Percentiles rank a stretch among this genome's conserved stretches.
phyloP scores from a whole-genome alignment of 2,329 filamentous ascomycete species.

The Botrytis pseudocinerea region DNA sequence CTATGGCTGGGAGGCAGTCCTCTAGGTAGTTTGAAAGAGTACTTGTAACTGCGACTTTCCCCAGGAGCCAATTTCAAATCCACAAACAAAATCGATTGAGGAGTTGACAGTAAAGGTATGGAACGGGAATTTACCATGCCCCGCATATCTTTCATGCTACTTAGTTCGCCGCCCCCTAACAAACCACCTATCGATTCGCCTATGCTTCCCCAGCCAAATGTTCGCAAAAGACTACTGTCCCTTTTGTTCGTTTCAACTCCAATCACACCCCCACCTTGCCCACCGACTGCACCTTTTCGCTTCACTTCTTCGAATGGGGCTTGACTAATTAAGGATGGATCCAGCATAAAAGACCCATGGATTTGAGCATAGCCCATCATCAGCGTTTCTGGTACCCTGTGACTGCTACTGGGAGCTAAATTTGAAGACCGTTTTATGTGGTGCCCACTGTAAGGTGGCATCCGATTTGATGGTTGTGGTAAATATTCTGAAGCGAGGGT shows the following conservation, averaged over 20 bases:
- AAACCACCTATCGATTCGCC: slow-evolving; percentile 86
- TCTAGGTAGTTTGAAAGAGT: slow-evolving; percentile 80
- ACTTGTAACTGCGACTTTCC: slow-evolving; percentile 84
- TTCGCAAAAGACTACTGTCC: slow-evolving; percentile 76
- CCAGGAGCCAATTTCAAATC: slow-evolving; percentile 85
- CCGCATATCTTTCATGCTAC: slow-evolving; percentile 94
- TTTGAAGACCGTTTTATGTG: slow-evolving; percentile 47
- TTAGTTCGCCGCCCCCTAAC: slow-evolving; percentile 82
- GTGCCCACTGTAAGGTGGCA: slow-evolving; percentile 46
- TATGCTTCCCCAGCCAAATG: slow-evolving; percentile 85
- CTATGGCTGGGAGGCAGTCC: slow-evolving; percentile 89
- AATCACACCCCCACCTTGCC: slow-evolving; percentile 83
- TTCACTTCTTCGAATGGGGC: slow-evolving; percentile 94
- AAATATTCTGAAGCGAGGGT: slow-evolving; percentile 89
- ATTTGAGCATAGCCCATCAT: slow-evolving; percentile 99
- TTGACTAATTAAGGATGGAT: slow-evolving; percentile 87
- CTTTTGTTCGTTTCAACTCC: slow-evolving; percentile 73
- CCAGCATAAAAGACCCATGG: slow-evolving; percentile 85
- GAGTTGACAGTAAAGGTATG: slow-evolving; percentile 88
- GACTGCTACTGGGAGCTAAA: slow-evolving; percentile 45
- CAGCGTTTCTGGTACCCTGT: slow-evolving; percentile 68
- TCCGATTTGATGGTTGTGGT: slow-evolving; percentile 49
- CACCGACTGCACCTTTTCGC: slow-evolving; percentile 84
- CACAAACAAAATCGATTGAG: slow-evolving; percentile 94
- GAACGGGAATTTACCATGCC: slow-evolving; percentile 81